Evolutionary conservation across 108 stramenopile species (phyloP).

Genomic region (Cyclostephanos tholiformis): DNA sequence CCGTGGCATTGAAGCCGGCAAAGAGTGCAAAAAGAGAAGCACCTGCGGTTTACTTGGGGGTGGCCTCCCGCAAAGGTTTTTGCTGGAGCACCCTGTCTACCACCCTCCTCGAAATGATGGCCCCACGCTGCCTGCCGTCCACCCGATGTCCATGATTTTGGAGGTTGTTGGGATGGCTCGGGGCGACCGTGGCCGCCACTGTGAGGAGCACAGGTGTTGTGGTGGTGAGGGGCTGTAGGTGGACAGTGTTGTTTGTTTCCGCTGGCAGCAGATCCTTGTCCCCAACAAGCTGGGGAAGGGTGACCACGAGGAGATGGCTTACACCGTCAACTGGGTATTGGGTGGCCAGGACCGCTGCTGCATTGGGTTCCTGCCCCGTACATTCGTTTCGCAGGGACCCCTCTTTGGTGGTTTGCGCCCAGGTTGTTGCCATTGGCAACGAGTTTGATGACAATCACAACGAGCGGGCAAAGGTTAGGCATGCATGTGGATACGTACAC

Average conservation of each 20-base stretch:
- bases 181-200: not conserved
- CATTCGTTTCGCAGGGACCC: not conserved
- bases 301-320: not conserved
- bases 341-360: not conserved
- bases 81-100: too few species aligned
- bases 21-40: too few species aligned
- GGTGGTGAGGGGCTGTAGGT: not conserved
- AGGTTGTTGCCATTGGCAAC: too few species aligned
- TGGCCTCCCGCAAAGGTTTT: too few species aligned
- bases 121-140: not conserved
- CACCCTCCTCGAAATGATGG: too few species aligned
- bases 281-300: not conserved
- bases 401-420: not conserved
- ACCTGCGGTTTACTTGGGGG: too few species aligned
- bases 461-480: too few species aligned
- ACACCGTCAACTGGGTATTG: not conserved
- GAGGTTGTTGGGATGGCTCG: not conserved
- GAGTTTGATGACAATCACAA: too few species aligned
- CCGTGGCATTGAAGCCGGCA: too few species aligned
- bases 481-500: too few species aligned
- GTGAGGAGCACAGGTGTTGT: not conserved
- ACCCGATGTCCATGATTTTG: not conserved
- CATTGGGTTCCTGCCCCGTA: not conserved
- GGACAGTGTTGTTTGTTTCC: not conserved
- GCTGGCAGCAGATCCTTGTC: not conserved